phyloP scores from a whole-genome alignment of 148 eudicot species.

The Nepenthes mirabilis region DNA sequence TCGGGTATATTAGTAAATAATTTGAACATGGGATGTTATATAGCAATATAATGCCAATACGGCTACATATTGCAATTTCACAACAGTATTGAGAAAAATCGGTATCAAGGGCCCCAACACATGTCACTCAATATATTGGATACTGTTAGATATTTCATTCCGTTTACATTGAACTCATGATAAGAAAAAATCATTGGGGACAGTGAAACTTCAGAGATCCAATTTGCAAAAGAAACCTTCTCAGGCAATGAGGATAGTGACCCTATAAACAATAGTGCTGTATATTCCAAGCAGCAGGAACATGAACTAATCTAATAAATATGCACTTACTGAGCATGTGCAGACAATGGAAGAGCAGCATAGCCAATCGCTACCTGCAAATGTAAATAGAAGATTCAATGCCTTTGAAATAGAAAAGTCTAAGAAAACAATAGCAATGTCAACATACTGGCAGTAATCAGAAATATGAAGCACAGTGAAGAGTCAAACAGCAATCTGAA shows the following conservation, averaged over 20 bases:
- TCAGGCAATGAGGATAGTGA: no score
- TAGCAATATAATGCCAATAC: no score
- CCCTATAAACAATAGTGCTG: background rate
- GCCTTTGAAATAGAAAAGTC: background rate
- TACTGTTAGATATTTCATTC: no score
- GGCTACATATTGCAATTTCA: no score
- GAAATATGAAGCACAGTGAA: background rate
- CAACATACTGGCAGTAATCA: background rate
- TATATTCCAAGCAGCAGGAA: background rate
- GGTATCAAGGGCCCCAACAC: no score
- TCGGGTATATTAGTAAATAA: no score
- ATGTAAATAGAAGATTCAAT: conserved; percentile 5
- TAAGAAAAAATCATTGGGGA: background rate
- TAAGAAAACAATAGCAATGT: background rate
- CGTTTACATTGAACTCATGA: background rate
- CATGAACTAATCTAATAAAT: conserved; percentile 1
- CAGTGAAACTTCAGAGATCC: background rate
- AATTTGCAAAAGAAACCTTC: background rate
- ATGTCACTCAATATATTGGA: no score
- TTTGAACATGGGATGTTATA: no score
- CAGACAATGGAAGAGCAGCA: conserved; percentile 74
- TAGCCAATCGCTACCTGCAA: conserved; percentile 92
- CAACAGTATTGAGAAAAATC: no score
- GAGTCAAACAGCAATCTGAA: conserved; percentile 1
- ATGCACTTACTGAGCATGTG: conserved; percentile 74